Evolutionary conservation across 164 flowering plant genomes (phyloP), one percentile per base, ranked within the genome.

Genomic region (Piper betle): DNA sequence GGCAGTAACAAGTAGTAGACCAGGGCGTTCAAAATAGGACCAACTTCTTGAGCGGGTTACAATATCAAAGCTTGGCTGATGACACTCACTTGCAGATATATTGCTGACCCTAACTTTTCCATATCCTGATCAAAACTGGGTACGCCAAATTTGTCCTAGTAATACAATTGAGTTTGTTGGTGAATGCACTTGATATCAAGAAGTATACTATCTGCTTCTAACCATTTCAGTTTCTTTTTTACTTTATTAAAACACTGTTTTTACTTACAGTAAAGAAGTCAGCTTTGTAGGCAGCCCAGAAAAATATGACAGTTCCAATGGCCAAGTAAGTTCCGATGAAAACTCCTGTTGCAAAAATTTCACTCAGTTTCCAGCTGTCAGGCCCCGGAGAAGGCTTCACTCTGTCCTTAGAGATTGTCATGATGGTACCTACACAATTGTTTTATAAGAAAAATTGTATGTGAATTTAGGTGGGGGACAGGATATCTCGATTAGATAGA

Each of bases 371-470:
- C 90, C 90, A 84, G 63, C 84, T 76, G 66, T 82, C 87, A 17
- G 90, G 87, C 39, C 69, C 0, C 39, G 82, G 85, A 58, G 90
- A 84, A n/a, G 90, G 90, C 71, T 79, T 80, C 48, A 84, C 87
- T 66, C 85, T 79, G 64, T 84, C 87, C 74, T 82, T 84, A 55
- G 87, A 84, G 62, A 84, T 82, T 25, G 90, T 84, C 90, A 84
- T 84, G 56, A 84, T 84, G 4, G 87, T 84, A 61, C 86, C 89
- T 84, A 68, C 50, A 69, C 57, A 19, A 39, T 55, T 39, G 57
- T 37, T n/a, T 58, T 16, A 46, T 33, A 56, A 59, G 33, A 20
- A 54, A 59, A 33, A 9, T 5, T 13, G 15, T 43, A 39, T 39
- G 19, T 4, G 9, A 7, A 42, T 2, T 9, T n/a, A 17, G 13